Conservation (phyloP, 192 early-diverging fungal species). For the Spizellomyces sp. region DNA sequence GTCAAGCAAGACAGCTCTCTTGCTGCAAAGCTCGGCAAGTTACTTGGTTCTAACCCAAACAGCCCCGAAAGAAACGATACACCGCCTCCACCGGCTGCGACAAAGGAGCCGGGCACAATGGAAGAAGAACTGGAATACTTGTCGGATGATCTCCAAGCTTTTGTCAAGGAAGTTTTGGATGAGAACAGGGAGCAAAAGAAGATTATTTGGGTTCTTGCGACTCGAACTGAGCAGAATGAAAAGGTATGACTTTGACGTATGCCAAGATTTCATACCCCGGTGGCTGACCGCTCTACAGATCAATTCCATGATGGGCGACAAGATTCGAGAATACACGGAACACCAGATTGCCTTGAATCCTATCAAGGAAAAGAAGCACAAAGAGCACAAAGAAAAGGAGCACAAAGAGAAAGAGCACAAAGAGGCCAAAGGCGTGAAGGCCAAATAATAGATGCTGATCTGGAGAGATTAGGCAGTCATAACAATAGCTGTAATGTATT, state of each 20-base stretch:
- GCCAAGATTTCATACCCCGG: neutral
- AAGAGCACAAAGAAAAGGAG: conserved; percentile 1
- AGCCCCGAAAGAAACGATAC: neutral
- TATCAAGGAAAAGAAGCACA: conserved; percentile 15
- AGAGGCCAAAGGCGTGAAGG: no score
- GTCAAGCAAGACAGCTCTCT: conserved; percentile 5
- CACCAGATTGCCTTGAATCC: conserved; percentile 23
- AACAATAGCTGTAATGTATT: no score
- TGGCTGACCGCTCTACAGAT: conserved; percentile 8
- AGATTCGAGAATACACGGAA: conserved; percentile 30
- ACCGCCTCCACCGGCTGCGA: neutral
- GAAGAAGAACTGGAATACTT: conserved; percentile 28
- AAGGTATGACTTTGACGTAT: conserved; percentile 9
- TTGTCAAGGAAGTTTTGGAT: conserved; percentile 27
- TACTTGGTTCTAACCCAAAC: neutral
- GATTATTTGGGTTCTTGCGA: conserved; percentile 17
- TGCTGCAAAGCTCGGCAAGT: conserved; percentile 10
- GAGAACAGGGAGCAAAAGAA: conserved; percentile 28
- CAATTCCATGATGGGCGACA: conserved; percentile 25
- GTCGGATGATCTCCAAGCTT: conserved; percentile 19
- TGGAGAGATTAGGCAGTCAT: no score
- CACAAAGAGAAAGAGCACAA: neutral
- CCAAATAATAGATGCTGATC: no score
- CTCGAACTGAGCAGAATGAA: conserved; percentile 21
- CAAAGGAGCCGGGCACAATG: neutral